Base-by-base conservation (phyloP, 306 rosid genomes). In the Prunus dulcis region DNA sequence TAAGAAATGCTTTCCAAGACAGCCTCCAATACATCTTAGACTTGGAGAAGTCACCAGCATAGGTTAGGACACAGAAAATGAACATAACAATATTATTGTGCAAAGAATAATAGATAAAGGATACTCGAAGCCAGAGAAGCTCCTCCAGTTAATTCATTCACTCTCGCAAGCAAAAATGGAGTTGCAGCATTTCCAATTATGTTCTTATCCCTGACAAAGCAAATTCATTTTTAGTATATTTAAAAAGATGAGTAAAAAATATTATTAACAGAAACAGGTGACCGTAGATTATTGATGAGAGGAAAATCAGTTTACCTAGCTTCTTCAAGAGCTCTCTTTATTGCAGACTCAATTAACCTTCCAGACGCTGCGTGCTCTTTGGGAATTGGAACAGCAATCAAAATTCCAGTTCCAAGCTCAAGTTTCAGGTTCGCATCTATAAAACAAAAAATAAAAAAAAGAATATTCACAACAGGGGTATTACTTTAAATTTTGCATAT, bases 51-150 rank as follows among this genome's bases (percentile, higher is more conserved):
- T 65, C 51, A 34, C 34, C 45, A 15, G 22, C 83, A 71, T 38
- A 50, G 52, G 32, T 28, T 56, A 28, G 22, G 41, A 60, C 20
- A 4, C 8, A 63, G 50, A 25, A 71, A 3, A 11, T 22, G 32
- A 9, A 67, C 20, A 17, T 12, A 20, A 11, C 5, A 5, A 34
- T 19, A 38, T 45, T 34, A 15, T 5, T 49, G 51, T 15, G 14
- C 2, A 73, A 55, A 38, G 67, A 73, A 72, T 22, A 18, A 70
- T 52, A 15, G n/a, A 80, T 70, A 47, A 76, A 82, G 92, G 94
- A 91, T 91, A 93, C 98, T 94, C 22, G 97, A 87, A 75, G 92
- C 87, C 28, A 94, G 93, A 30, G 98, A 94, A 69, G 89, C 91
- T 67, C 96, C 98, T 62, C 96, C 91, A 2, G 97, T 91, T 45